Percentiles rank a stretch among this genome's conserved stretches.
phyloP scores from a whole-genome alignment of 352 stramenopile species.

The Globisporangium paddicum region DNA sequence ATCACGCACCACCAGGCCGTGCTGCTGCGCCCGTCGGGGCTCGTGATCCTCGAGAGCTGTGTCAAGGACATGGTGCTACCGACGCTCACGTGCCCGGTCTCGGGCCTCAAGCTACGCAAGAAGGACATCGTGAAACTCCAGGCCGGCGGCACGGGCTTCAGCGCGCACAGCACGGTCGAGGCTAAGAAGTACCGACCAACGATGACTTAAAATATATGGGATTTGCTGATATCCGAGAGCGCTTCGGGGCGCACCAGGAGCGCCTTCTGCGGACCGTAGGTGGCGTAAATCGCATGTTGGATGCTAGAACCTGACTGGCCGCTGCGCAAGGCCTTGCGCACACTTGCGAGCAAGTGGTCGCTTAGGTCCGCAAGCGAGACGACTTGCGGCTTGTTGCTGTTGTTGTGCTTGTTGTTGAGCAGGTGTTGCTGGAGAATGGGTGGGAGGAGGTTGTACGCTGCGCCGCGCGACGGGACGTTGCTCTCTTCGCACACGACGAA shows the following conservation, averaged over 20 bases:
- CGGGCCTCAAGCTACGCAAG: conserved; percentile 80
- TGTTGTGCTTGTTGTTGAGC: not conserved
- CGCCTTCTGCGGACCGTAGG: conserved; percentile 41
- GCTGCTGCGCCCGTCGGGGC: conserved; percentile 70
- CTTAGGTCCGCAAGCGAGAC: conserved; percentile 50
- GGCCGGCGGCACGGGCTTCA: conserved; percentile 71
- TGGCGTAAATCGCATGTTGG: conserved; percentile 34
- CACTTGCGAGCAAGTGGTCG: conserved; percentile 44
- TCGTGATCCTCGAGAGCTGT: conserved; percentile 77
- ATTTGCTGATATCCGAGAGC: conserved; percentile 38
- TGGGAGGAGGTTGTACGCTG: not conserved
- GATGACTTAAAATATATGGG: conserved; percentile 68
- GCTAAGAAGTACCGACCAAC: conserved; percentile 84
- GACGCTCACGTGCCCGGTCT: conserved; percentile 82
- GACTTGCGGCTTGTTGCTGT: not conserved
- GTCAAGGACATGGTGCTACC: conserved; percentile 82
- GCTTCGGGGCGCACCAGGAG: conserved; percentile 29
- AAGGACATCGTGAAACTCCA: conserved; percentile 84
- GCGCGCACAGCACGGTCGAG: conserved; percentile 81
- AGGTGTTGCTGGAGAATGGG: conserved; percentile 2
- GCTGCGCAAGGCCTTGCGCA: conserved; percentile 41
- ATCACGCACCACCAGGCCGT: conserved; percentile 77
- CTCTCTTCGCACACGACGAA: conserved; percentile 41
- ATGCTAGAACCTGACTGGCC: conserved; percentile 20
- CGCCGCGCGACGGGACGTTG: not conserved